Percentiles rank a stretch among this genome's conserved stretches.
Conservation (phyloP, 805 yeast genomes). For the Tetrapisispora fleetii region DNA sequence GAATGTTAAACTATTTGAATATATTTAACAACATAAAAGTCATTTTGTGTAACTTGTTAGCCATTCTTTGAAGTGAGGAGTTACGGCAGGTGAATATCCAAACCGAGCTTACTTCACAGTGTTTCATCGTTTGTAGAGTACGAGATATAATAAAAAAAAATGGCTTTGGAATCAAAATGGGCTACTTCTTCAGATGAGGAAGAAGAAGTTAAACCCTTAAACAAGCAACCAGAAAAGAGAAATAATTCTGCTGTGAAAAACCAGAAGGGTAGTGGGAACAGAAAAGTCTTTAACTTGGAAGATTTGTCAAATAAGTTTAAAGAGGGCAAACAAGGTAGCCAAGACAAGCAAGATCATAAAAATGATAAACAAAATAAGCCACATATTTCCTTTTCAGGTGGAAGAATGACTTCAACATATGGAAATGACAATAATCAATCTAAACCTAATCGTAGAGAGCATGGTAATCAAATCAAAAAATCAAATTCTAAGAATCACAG, state of each 20-base stretch:
- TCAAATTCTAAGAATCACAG: neutral
- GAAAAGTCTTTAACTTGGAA: neutral
- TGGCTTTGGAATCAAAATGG: constrained; percentile 22
- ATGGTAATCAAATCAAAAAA: neutral
- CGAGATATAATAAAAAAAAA: too few species aligned
- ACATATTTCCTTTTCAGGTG: constrained; percentile 1
- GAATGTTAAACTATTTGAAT: neutral
- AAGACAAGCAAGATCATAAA: too few species aligned
- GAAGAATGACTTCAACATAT: neutral
- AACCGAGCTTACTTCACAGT: too few species aligned
- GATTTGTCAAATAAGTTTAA: neutral
- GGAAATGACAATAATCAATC: neutral
- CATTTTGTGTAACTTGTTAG: too few species aligned
- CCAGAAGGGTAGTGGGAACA: neutral
- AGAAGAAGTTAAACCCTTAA: neutral
- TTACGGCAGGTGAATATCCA: neutral
- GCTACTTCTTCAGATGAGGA: constrained; percentile 15
- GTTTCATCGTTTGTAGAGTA: too few species aligned
- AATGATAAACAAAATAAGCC: neutral
- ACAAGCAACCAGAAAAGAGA: constrained; percentile 1
- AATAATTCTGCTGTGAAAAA: neutral
- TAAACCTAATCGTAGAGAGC: neutral
- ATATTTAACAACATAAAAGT: too few species aligned
- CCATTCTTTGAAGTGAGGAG: neutral
- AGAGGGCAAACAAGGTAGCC: too few species aligned